A percentile compares a stretch with the other conserved stretches of the same genome.
Conservation (phyloP, 1,284 basidiomycete species). For the Sanguinoderma infundibulare region DNA sequence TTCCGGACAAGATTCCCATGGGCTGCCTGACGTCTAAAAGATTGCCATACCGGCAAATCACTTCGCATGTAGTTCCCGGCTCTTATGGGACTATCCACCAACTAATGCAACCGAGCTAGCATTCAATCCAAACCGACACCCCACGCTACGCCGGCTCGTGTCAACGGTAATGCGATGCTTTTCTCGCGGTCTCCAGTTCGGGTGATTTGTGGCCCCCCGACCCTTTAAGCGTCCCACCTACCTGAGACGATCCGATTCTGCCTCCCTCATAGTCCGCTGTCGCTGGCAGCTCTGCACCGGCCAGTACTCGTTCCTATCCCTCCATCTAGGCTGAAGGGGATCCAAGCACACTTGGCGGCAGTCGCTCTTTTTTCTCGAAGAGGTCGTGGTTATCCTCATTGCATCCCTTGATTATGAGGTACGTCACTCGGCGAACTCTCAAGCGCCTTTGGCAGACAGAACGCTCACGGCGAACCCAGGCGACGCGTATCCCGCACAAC, state of each 20-base stretch:
- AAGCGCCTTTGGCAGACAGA: background rate
- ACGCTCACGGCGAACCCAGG: background rate
- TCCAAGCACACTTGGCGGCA: background rate
- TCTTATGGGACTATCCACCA: background rate
- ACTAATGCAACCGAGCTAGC: constrained; percentile 3
- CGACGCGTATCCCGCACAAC: constrained; percentile 8
- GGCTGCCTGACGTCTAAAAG: constrained; percentile 11
- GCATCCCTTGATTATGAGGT: constrained; percentile 10
- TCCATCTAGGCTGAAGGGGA: background rate
- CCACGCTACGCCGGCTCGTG: constrained; percentile 7
- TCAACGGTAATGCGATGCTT: background rate
- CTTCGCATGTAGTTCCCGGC: constrained; percentile 6
- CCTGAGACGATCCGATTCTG: constrained; percentile 9
- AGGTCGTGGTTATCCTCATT: background rate
- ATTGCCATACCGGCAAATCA: constrained; percentile 15
- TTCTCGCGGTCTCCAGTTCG: constrained; percentile 1
- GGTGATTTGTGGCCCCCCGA: background rate
- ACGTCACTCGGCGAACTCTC: background rate
- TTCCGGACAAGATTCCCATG: constrained; percentile 15
- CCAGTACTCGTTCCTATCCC: background rate
- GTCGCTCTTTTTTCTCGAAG: background rate
- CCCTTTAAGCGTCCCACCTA: constrained; percentile 16
- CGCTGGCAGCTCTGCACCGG: background rate
- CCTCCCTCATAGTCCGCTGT: constrained; percentile 3
- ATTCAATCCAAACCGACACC: background rate